Percentiles rank a stretch among this genome's conserved stretches.
phyloP scores from a whole-genome alignment of 192 early-diverging fungal genomes.

The Phycomyces nitens region DNA sequence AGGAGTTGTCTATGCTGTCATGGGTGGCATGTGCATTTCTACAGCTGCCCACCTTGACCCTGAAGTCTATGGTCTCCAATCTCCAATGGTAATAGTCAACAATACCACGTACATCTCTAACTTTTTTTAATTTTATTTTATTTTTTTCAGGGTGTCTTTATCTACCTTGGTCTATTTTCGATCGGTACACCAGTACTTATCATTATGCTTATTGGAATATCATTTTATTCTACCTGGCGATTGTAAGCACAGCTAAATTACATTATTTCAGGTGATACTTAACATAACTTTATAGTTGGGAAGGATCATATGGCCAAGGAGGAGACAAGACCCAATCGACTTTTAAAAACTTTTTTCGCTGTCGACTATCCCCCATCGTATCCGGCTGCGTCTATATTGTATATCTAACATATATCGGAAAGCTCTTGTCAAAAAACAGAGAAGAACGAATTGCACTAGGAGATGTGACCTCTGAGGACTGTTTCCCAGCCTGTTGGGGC shows the following conservation, averaged over 20 bases:
- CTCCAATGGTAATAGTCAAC: conserved; percentile 14
- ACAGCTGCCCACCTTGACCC: conserved; percentile 12
- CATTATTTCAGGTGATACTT: too few species aligned
- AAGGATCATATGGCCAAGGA: conserved; percentile 40
- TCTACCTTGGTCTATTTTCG: conserved; percentile 35
- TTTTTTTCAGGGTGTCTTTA: conserved; percentile 37
- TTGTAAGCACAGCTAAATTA: conserved; percentile 25
- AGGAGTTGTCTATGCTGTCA: conserved; percentile 46
- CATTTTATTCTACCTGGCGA: conserved; percentile 45
- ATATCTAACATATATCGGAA: conserved; percentile 36
- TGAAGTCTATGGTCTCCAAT: conserved; percentile 7
- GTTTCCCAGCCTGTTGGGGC: conserved; percentile 39
- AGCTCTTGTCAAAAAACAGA: conserved; percentile 19
- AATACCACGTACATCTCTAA: not conserved
- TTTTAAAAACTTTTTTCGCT: conserved; percentile 45
- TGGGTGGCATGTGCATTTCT: conserved; percentile 40
- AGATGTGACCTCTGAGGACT: conserved; percentile 19
- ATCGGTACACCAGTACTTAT: conserved; percentile 35
- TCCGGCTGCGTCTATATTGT: conserved; percentile 42
- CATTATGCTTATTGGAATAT: conserved; percentile 38
- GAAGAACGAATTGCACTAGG: conserved; percentile 11
- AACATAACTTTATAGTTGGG: conserved; percentile 36
- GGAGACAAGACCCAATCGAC: conserved; percentile 31
- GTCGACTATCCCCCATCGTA: conserved; percentile 39
- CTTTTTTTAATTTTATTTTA: not conserved